Conservation (phyloP, 768 basidiomycete species). For the Serendipita vermifera region DNA sequence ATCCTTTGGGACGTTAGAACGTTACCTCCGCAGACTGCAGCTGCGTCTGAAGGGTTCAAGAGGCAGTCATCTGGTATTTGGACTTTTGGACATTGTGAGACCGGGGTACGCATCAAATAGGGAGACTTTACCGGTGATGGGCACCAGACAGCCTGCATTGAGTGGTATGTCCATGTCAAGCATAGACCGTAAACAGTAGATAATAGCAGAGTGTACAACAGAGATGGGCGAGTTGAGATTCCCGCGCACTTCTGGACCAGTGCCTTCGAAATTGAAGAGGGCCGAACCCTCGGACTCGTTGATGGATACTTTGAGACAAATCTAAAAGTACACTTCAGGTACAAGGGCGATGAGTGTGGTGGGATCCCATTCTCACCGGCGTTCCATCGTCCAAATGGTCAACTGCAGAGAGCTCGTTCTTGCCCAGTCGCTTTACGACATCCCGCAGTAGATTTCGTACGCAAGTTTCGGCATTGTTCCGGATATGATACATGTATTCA, state of each 20-base stretch:
- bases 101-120: neutral
- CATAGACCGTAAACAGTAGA: conserved; percentile 84
- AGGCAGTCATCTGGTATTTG: conserved; percentile 68
- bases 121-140: conserved; percentile 48
- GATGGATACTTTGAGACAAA: conserved; percentile 64
- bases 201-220: conserved; percentile 76
- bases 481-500: conserved; percentile 87
- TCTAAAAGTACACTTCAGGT: conserved; percentile 29
- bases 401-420: conserved; percentile 49
- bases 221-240: conserved; percentile 78
- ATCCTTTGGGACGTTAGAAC: conserved; percentile 87
- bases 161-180: conserved; percentile 77
- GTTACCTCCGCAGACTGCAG: conserved; percentile 88
- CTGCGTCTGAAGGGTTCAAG: conserved; percentile 68
- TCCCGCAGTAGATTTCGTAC: conserved; percentile 71
- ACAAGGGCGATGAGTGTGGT: neutral
- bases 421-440: conserved; percentile 56
- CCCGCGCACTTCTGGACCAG: conserved; percentile 70
- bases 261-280: conserved; percentile 72
- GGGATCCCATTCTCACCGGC: conserved; percentile 36
- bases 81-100: conserved; percentile 44
- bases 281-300: conserved; percentile 62
- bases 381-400: conserved; percentile 86
- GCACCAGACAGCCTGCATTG: conserved; percentile 87
- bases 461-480: conserved; percentile 73